Conservation (phyloP, 1,284 basidiomycete genomes). For the Retiboletus flavoniger region DNA sequence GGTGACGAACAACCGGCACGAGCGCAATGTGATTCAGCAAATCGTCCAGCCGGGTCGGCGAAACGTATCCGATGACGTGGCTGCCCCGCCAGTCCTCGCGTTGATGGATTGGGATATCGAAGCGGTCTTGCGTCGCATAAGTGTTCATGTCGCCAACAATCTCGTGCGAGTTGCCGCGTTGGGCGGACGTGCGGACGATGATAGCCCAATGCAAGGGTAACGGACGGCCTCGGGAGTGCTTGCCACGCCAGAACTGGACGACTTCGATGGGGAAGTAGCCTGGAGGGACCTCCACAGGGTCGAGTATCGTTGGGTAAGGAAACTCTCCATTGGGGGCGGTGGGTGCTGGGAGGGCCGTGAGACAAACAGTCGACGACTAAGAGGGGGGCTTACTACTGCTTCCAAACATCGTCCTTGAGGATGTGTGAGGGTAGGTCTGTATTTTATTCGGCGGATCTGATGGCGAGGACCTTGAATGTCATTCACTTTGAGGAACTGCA, state of each 20-base stretch:
- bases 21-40: constrained; percentile 16
- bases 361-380: not conserved
- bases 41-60: constrained; percentile 7
- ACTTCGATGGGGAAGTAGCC: not conserved
- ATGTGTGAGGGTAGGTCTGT: not conserved
- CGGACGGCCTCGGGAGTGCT: not conserved
- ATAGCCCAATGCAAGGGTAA: not conserved
- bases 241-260: not conserved
- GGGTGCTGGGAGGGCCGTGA: not conserved
- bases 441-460: not conserved
- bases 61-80: constrained; percentile 21
- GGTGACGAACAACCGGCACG: not conserved
- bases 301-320: not conserved
- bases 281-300: not conserved
- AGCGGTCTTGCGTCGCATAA: constrained; percentile 13
- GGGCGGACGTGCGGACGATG: not conserved
- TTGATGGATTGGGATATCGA: constrained; percentile 7
- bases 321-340: not conserved
- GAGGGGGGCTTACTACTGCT: not conserved
- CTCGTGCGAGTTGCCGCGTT: not conserved
- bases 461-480: not conserved
- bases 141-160: not conserved
- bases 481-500: not conserved
- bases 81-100: constrained; percentile 16
- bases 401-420: not conserved